Conservation (phyloP, 2,329 filamentous ascomycete species). For the Huntiella moniliformis region DNA sequence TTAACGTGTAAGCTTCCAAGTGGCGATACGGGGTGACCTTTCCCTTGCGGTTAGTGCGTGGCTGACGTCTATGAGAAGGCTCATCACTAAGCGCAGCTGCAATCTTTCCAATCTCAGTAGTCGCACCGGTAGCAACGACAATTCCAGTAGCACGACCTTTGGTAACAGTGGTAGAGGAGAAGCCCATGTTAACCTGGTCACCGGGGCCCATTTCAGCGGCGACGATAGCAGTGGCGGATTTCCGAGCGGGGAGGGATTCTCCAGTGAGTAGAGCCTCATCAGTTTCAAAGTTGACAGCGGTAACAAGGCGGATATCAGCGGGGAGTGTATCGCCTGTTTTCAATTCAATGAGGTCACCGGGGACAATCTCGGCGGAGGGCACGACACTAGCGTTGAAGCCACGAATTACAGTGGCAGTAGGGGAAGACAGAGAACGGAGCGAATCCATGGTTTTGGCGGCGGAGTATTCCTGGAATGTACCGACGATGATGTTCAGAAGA, state of each 20-base stretch:
- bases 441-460: constrained; percentile 26
- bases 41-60: constrained; percentile 34
- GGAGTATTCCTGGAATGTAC: constrained; percentile 25
- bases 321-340: constrained; percentile 36
- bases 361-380: constrained; percentile 25
- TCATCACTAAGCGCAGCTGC: constrained; percentile 31
- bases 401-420: constrained; percentile 22
- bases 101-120: constrained; percentile 40
- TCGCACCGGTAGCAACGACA: constrained; percentile 39
- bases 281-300: constrained; percentile 42
- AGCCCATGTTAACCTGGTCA: constrained; percentile 38
- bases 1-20: constrained; percentile 27
- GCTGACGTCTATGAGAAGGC: constrained; percentile 30
- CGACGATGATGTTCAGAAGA: constrained; percentile 31
- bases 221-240: constrained; percentile 26
- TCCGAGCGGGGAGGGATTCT: constrained; percentile 36
- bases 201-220: constrained; percentile 21
- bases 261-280: constrained; percentile 44
- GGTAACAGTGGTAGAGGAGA: constrained; percentile 35
- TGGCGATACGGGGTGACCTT: constrained; percentile 34
- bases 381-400: constrained; percentile 19
- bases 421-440: constrained; percentile 19
- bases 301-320: constrained; percentile 34
- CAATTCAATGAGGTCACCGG: constrained; percentile 33
- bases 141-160: constrained; percentile 39